Percentiles rank a stretch among this genome's conserved stretches.
These are phyloP conservation scores for Colletotrichum godetiae DNA, from an alignment of 2,329 filamentous ascomycete species.

Conservation along the genomic window DNA sequence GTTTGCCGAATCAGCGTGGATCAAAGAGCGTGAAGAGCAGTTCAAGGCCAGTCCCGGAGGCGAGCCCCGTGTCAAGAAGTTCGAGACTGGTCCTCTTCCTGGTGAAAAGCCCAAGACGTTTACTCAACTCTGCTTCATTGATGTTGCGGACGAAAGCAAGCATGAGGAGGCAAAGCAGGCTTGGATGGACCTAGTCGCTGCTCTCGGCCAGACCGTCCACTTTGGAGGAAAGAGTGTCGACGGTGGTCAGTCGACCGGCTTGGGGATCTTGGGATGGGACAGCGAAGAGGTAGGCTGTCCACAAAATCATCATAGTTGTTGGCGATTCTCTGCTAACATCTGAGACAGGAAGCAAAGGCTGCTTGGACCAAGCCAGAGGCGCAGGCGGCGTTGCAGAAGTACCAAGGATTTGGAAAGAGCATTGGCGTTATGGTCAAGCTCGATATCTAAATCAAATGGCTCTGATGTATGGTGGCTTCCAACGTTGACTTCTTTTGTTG, in stretches of 20 bases:
- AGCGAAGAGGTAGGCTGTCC: conserved; percentile 12
- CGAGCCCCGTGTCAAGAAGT: conserved; percentile 21
- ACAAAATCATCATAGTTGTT: too few relatives aligned
- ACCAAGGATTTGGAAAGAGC: conserved; percentile 17
- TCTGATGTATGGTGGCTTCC: background rate
- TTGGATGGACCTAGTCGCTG: conserved; percentile 17
- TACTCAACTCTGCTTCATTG: conserved; percentile 13
- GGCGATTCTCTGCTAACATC: background rate
- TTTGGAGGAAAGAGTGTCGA: conserved; percentile 17
- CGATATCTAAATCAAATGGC: background rate
- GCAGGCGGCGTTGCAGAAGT: conserved; percentile 17
- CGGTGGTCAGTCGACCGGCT: conserved; percentile 5
- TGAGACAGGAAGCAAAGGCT: conserved; percentile 3
- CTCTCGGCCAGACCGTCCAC: conserved; percentile 3
- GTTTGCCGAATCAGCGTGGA: conserved; percentile 21
- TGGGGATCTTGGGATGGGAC: conserved; percentile 30
- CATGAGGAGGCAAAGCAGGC: conserved; percentile 23
- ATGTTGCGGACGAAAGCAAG: conserved; percentile 20
- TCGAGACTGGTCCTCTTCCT: conserved; percentile 10
- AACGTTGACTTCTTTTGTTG: too few relatives aligned
- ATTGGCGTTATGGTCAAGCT: conserved; percentile 23
- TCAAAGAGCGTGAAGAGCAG: conserved; percentile 12
- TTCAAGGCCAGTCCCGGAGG: background rate
- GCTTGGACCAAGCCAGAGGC: conserved; percentile 27
- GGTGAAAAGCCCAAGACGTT: conserved; percentile 14